Percentiles rank a stretch among this genome's conserved stretches.
Evolutionary conservation across 441 rosid species (phyloP).

Genomic region (Gossypium schwendimanii): DNA sequence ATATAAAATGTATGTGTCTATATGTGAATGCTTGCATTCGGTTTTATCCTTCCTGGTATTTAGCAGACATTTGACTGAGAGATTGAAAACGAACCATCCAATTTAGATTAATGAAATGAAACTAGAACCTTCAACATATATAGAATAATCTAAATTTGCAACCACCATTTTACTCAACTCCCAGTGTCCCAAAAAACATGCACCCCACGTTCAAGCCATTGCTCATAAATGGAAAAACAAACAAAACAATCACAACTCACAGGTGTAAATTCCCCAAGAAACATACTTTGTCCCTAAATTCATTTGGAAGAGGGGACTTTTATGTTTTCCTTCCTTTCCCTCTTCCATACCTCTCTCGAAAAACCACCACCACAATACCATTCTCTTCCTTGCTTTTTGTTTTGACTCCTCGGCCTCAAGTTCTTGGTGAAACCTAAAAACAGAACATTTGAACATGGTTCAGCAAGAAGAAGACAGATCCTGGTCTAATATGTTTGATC

Average conservation of each 20-base stretch:
- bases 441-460: slow-evolving; percentile 28
- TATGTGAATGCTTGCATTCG: background rate
- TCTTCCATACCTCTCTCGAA: background rate
- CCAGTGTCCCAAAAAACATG: slow-evolving; percentile 27
- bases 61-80: slow-evolving; percentile 1
- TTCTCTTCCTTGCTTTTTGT: background rate
- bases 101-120: background rate
- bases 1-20: background rate
- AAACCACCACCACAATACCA: slow-evolving; percentile 8
- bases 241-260: background rate
- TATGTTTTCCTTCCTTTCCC: background rate
- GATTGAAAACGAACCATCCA: slow-evolving; percentile 11
- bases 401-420: background rate
- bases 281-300: background rate
- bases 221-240: background rate
- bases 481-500: slow-evolving; percentile 41
- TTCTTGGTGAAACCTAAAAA: background rate
- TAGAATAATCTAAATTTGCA: slow-evolving; percentile 3
- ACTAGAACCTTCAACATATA: background rate
- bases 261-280: background rate
- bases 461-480: slow-evolving; percentile 47
- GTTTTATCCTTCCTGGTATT: background rate
- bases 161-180: background rate
- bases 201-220: slow-evolving; percentile 45
- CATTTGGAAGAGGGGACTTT: slow-evolving; percentile 12